phyloP scores from a whole-genome alignment of 345 rosid species.

The Eucalyptus sp. region DNA sequence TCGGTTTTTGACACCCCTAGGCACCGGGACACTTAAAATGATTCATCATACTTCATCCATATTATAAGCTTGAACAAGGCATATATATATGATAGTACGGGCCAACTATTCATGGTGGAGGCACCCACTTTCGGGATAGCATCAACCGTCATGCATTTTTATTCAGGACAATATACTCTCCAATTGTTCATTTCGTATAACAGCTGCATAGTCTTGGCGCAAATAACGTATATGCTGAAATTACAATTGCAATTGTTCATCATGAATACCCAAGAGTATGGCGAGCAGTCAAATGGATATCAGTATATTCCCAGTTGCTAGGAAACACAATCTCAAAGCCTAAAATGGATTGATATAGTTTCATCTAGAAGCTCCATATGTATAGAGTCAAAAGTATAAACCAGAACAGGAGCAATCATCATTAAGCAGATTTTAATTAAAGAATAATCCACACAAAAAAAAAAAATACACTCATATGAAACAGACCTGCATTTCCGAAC shows the following conservation, averaged over 20 bases:
- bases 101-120: background rate
- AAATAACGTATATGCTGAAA: background rate
- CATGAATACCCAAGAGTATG: background rate
- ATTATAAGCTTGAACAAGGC: background rate
- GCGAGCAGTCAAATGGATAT: background rate
- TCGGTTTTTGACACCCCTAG: background rate
- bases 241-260: background rate
- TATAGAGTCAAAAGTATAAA: background rate
- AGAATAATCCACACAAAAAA: background rate
- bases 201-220: background rate
- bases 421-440: background rate
- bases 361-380: background rate
- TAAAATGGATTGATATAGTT: background rate
- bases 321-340: background rate
- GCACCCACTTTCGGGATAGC: background rate
- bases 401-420: background rate
- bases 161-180: background rate
- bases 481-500: conserved; percentile 72
- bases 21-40: background rate
- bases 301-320: background rate
- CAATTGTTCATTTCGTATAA: background rate
- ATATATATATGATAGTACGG: background rate
- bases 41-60: background rate
- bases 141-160: background rate
- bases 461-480: background rate